Evolutionary conservation across 805 yeast genomes (phyloP).

Genomic region (Sungouiella thailandica): DNA sequence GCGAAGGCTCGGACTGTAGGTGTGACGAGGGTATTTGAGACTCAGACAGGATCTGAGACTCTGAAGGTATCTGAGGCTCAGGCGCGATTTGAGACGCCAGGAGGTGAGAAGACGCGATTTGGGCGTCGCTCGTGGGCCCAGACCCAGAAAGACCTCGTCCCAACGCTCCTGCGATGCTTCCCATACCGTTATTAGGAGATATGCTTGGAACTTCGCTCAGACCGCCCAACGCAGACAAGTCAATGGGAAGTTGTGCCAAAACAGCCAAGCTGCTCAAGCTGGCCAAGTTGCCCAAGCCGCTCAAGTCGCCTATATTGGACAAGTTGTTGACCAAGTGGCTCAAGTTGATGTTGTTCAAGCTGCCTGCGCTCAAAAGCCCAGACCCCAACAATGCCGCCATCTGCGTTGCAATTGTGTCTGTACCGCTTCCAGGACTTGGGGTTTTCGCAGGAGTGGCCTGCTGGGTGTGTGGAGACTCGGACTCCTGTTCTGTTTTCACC

Average conservation of each 20-base stretch:
- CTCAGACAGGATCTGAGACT: too few species aligned
- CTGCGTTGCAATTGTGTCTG: slow-evolving; percentile 1
- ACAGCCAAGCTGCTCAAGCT: slow-evolving; percentile 37
- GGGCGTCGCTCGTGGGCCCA: too few species aligned
- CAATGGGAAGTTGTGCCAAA: slow-evolving; percentile 40
- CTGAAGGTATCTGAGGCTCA: too few species aligned
- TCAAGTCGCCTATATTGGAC: slow-evolving; percentile 31
- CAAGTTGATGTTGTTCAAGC: slow-evolving; percentile 37
- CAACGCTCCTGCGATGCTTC: too few species aligned
- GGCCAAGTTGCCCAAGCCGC: slow-evolving; percentile 33
- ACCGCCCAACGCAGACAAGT: slow-evolving; percentile 14
- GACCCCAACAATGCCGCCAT: slow-evolving; percentile 8
- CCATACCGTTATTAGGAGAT: too few species aligned
- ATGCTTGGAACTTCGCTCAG: too few species aligned
- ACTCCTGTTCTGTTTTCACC: background rate
- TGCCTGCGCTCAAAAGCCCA: slow-evolving; percentile 26
- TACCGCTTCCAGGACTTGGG: slow-evolving; percentile 14
- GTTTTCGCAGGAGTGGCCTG: slow-evolving; percentile 22
- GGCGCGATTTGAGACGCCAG: background rate
- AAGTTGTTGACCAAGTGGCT: slow-evolving; percentile 40
- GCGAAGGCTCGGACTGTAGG: too few species aligned
- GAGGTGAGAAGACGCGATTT: background rate
- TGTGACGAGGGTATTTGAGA: too few species aligned
- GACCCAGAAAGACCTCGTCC: too few species aligned
- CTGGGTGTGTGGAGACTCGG: slow-evolving; percentile 12